Evolutionary conservation across 805 yeast species (phyloP).

Genomic region (Candida rishiriensis): DNA sequence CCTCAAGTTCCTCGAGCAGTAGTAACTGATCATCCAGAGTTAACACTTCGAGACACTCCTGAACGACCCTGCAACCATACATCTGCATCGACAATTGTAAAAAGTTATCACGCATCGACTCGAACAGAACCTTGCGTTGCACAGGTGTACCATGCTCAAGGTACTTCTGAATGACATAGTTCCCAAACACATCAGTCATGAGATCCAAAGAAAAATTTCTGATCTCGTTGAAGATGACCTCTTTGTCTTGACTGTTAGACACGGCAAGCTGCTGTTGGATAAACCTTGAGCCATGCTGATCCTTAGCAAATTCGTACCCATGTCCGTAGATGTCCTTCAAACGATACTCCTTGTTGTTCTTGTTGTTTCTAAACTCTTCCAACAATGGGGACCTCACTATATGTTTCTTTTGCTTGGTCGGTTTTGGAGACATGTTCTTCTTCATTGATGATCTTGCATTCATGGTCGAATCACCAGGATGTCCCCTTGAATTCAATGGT

Average conservation of each 20-base stretch:
- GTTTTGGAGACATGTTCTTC: constrained; percentile 21
- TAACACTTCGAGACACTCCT: constrained; percentile 80
- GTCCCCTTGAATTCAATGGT: constrained; percentile 5
- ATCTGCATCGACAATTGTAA: constrained; percentile 79
- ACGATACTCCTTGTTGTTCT: constrained; percentile 47
- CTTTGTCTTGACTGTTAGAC: constrained; percentile 66
- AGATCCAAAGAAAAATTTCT: constrained; percentile 68
- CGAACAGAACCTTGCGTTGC: constrained; percentile 66
- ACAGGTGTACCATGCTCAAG: constrained; percentile 75
- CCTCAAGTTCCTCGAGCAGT: constrained; percentile 65
- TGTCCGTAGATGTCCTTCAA: constrained; percentile 79
- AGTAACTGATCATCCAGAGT: constrained; percentile 57
- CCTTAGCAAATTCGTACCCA: constrained; percentile 87
- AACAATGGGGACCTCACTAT: constrained; percentile 73
- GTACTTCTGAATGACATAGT: constrained; percentile 91
- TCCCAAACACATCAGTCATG: constrained; percentile 97
- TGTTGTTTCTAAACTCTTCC: constrained; percentile 77
- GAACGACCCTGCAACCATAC: constrained; percentile 98
- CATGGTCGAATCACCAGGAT: constrained; percentile 6
- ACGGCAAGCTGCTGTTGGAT: constrained; percentile 81
- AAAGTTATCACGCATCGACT: constrained; percentile 69
- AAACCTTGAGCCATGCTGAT: constrained; percentile 96
- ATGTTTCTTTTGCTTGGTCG: constrained; percentile 32
- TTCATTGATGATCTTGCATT: constrained; percentile 9
- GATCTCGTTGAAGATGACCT: constrained; percentile 78